Percentiles rank a stretch among this genome's conserved stretches.
Conservation (phyloP, 2,329 filamentous ascomycete genomes). For the Rosellinia necatrix region DNA sequence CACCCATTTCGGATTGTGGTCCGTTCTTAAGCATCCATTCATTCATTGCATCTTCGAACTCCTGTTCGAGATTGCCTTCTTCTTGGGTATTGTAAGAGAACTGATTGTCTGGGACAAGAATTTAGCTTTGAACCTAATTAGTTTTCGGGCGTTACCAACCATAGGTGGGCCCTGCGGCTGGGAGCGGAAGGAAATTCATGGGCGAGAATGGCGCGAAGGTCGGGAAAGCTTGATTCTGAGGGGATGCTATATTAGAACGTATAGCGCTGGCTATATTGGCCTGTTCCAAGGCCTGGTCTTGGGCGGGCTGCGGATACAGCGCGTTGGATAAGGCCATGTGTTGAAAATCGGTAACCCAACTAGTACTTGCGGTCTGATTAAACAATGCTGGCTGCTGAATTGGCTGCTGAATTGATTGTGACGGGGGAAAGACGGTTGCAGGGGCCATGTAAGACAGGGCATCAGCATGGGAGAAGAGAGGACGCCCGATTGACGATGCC, state of each 20-base stretch:
- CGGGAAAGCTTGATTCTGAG: not conserved
- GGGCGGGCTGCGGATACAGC: constrained; percentile 38
- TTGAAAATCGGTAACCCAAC: constrained; percentile 51
- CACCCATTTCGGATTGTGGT: constrained; percentile 6
- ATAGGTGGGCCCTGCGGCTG: not conserved
- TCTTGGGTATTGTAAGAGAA: constrained; percentile 1
- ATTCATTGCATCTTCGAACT: constrained; percentile 31
- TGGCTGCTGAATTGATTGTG: not conserved
- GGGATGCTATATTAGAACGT: not conserved
- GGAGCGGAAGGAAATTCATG: constrained; percentile 56
- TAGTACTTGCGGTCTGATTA: constrained; percentile 20
- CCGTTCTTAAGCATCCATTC: constrained; percentile 31
- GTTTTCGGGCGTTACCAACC: not conserved
- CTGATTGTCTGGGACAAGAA: not conserved
- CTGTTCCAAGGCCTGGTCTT: not conserved
- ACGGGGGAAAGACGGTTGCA: not conserved
- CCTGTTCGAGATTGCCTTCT: constrained; percentile 18
- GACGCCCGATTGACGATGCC: not conserved
- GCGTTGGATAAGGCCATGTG: constrained; percentile 47
- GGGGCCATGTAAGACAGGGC: not conserved
- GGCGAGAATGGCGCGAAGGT: constrained; percentile 1
- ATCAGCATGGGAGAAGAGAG: not conserved
- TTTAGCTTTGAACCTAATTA: not conserved
- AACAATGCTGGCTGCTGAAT: not conserved
- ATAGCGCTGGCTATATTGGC: not conserved